Percentiles rank a stretch among this genome's conserved stretches.
Conservation (phyloP, 2,329 filamentous ascomycete species). For the Thielaviopsis populi region DNA sequence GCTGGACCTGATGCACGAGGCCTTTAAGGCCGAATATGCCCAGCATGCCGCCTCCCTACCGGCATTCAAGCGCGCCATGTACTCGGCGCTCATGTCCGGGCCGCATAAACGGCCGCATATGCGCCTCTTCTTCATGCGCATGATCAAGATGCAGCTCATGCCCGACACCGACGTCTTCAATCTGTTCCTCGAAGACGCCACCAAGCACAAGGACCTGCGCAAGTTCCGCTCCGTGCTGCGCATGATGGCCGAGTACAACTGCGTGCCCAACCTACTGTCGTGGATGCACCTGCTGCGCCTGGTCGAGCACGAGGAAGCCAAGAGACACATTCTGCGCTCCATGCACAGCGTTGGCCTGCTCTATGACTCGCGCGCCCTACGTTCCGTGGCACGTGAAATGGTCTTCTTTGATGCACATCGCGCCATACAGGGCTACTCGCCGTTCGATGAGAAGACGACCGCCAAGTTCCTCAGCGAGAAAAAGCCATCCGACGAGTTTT, state of each 20-base stretch:
- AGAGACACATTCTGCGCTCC: constrained; percentile 30
- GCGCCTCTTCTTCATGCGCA: constrained; percentile 26
- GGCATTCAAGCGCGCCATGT: constrained; percentile 31
- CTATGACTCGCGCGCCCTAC: constrained; percentile 24
- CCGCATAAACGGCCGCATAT: constrained; percentile 21
- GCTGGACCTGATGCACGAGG: constrained; percentile 26
- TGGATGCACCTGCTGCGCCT: constrained; percentile 37
- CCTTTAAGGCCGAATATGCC: constrained; percentile 27
- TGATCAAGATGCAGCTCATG: constrained; percentile 26
- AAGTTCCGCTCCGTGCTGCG: constrained; percentile 29
- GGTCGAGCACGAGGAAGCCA: constrained; percentile 43
- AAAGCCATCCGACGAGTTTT: background rate
- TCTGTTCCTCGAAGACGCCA: constrained; percentile 30
- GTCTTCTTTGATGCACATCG: constrained; percentile 30
- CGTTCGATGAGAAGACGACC: background rate
- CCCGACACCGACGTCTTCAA: constrained; percentile 35
- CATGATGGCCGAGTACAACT: constrained; percentile 28
- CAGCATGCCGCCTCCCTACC: constrained; percentile 26
- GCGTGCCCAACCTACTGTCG: constrained; percentile 30
- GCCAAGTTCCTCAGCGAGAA: background rate
- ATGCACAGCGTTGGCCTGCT: constrained; percentile 34
- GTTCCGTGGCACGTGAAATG: constrained; percentile 30
- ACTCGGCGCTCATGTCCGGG: constrained; percentile 25
- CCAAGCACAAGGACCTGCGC: constrained; percentile 27
- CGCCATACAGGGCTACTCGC: constrained; percentile 25